These are phyloP conservation scores for Fibroporia radiculosa DNA, from an alignment of 768 basidiomycete genomes.

Conservation along the genomic window DNA sequence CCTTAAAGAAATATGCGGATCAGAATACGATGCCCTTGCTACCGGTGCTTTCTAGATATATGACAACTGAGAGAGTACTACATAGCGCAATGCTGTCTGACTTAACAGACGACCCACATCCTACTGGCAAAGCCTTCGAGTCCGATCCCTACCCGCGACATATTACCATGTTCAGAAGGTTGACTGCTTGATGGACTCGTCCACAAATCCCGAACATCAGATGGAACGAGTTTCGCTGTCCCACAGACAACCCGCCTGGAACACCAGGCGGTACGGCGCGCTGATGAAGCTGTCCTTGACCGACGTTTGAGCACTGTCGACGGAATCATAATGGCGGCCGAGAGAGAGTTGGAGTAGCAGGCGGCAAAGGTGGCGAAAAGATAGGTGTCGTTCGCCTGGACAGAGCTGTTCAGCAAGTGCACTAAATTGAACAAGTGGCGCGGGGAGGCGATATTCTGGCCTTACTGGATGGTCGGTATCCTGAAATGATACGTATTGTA, in stretches of 20 bases:
- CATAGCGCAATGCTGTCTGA: background rate
- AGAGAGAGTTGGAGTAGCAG: constrained; percentile 33
- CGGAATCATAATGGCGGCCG: constrained; percentile 34
- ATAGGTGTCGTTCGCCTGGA: constrained; percentile 42
- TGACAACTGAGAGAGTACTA: background rate
- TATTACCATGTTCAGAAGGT: constrained; percentile 36
- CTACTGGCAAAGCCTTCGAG: constrained; percentile 24
- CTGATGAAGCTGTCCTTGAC: constrained; percentile 41
- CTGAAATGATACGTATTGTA: too few relatives aligned
- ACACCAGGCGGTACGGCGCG: constrained; percentile 32
- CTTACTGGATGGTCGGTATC: constrained; percentile 42
- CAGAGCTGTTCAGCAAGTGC: constrained; percentile 32
- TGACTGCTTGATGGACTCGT: constrained; percentile 31
- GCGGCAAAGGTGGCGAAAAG: constrained; percentile 33
- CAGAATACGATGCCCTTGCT: constrained; percentile 22
- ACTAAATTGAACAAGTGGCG: constrained; percentile 7
- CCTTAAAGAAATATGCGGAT: constrained; percentile 44
- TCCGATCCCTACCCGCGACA: constrained; percentile 26
- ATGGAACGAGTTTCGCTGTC: background rate
- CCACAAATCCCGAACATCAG: constrained; percentile 3
- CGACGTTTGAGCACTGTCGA: constrained; percentile 48
- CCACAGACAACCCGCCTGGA: constrained; percentile 6
- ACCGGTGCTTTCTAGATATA: background rate
- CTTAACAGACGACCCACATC: constrained; percentile 18
- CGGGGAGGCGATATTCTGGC: constrained; percentile 34